A percentile compares a stretch with the other conserved stretches of the same genome.
These are phyloP conservation scores for Stenocarpella maydis DNA, from an alignment of 2,329 filamentous ascomycete genomes.

Conservation along the genomic window DNA sequence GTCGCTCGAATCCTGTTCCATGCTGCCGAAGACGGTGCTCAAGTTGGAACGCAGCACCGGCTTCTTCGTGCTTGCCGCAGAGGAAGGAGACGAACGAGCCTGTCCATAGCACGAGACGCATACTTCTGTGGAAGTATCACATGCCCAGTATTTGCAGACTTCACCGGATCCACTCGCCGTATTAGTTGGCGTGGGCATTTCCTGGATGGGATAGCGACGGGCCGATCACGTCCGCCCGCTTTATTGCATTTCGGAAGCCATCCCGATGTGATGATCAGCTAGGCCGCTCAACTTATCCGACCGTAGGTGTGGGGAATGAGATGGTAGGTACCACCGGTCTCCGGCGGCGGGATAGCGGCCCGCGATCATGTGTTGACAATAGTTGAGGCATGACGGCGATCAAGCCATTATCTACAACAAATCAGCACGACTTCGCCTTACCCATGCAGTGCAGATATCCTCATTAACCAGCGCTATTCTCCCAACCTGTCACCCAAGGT, in stretches of 20 bases:
- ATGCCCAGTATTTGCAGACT: background rate
- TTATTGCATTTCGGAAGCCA: slow-evolving; percentile 21
- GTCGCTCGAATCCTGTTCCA: background rate
- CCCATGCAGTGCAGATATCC: background rate
- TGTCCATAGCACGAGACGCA: background rate
- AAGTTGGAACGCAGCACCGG: background rate
- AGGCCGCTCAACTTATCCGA: background rate
- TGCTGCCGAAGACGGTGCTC: background rate
- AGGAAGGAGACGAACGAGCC: background rate
- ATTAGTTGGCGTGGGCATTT: background rate
- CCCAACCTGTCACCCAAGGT: no score
- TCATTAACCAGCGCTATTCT: background rate
- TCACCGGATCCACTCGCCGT: background rate
- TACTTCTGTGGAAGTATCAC: background rate
- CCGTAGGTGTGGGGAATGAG: background rate
- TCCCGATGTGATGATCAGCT: slow-evolving; percentile 7
- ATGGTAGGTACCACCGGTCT: background rate
- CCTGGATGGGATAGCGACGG: background rate
- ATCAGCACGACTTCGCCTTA: background rate
- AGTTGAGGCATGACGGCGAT: background rate
- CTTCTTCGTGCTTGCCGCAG: slow-evolving; percentile 8
- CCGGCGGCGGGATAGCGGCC: slow-evolving; percentile 3
- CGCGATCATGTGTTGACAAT: slow-evolving; percentile 15
- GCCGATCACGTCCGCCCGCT: background rate
- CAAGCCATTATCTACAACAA: slow-evolving; percentile 4